Percentiles rank a stretch among this genome's conserved stretches.
phyloP scores from a whole-genome alignment of 2,329 filamentous ascomycete genomes.

The Ophiocordyceps camponoti-floridani region DNA sequence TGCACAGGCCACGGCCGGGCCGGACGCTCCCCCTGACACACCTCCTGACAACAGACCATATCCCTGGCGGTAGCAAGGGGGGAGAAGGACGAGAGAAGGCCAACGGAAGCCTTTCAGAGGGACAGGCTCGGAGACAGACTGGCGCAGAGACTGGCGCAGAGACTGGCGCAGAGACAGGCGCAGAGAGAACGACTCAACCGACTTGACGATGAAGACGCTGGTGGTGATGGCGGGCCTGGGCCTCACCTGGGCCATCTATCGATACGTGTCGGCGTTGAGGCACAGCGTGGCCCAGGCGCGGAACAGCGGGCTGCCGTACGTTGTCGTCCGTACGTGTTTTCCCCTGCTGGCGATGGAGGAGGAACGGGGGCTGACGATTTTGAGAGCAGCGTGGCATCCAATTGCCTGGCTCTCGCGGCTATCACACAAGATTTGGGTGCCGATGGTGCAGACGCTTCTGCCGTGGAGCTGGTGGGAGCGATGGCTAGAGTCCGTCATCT shows the following conservation, averaged over 20 bases:
- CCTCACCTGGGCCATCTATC: slow-evolving; percentile 16
- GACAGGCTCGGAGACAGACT: no score
- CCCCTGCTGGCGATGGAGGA: not conserved
- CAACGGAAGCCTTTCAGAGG: no score
- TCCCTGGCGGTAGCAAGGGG: no score
- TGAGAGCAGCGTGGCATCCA: slow-evolving; percentile 11
- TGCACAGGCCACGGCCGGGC: no score
- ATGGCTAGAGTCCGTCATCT: slow-evolving; percentile 37
- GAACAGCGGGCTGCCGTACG: slow-evolving; percentile 31
- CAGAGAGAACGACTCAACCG: not conserved
- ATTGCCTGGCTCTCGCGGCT: slow-evolving; percentile 38
- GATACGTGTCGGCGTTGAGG: slow-evolving; percentile 15
- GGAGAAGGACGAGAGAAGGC: no score
- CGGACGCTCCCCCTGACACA: no score
- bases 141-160: no score
- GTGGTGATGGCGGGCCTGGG: slow-evolving; percentile 14
- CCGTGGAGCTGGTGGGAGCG: slow-evolving; percentile 35
- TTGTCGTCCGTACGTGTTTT: slow-evolving; percentile 29
- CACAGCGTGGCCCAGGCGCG: slow-evolving; percentile 31
- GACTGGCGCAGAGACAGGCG: no score
- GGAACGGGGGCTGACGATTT: not conserved
- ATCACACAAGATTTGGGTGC: slow-evolving; percentile 32
- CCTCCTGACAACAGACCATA: no score
- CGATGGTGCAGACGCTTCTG: not conserved
- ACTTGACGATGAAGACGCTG: slow-evolving; percentile 13